Conservation (phyloP, 257 asterid species). For the Salvia rosmarinus region DNA sequence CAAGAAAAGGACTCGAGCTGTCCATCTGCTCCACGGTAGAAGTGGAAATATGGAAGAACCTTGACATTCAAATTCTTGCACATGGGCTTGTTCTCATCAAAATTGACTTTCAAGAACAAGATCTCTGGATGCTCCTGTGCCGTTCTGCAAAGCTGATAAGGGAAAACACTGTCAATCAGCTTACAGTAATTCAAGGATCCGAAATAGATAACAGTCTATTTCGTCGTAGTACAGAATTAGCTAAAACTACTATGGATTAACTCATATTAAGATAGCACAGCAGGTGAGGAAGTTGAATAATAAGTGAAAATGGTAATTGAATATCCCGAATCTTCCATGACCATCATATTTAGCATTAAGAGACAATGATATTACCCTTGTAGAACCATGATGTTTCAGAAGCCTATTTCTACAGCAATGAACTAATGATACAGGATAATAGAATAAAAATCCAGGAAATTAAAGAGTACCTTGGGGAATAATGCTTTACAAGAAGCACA, state of each 20-base stretch:
- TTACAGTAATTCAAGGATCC: not conserved
- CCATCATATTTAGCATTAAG: not conserved
- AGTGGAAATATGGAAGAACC: slow-evolving; percentile 94
- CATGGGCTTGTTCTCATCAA: slow-evolving; percentile 88
- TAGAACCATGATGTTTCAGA: slow-evolving; percentile 1
- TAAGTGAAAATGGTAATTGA: not conserved
- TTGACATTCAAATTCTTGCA: slow-evolving; percentile 88
- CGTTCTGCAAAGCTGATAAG: slow-evolving; percentile 75
- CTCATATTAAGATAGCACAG: not conserved
- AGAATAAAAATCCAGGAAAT: not conserved
- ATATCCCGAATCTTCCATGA: not conserved
- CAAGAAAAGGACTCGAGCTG: slow-evolving; percentile 91
- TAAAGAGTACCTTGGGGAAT: slow-evolving; percentile 70
- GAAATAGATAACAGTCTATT: not conserved
- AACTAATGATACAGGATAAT: not conserved
- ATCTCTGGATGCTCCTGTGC: slow-evolving; percentile 75
- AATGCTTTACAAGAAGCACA: slow-evolving; percentile 94
- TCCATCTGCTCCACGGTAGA: slow-evolving; percentile 96
- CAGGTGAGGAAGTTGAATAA: not conserved
- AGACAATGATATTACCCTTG: not conserved
- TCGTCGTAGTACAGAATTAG: slow-evolving; percentile 8
- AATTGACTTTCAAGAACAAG: slow-evolving; percentile 81
- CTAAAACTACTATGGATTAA: not conserved
- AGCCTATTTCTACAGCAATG: slow-evolving; percentile 1
- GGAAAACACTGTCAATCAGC: slow-evolving; percentile 15